phyloP scores from a whole-genome alignment of 176 grass and related monocot species.

The Lolium perenne region DNA sequence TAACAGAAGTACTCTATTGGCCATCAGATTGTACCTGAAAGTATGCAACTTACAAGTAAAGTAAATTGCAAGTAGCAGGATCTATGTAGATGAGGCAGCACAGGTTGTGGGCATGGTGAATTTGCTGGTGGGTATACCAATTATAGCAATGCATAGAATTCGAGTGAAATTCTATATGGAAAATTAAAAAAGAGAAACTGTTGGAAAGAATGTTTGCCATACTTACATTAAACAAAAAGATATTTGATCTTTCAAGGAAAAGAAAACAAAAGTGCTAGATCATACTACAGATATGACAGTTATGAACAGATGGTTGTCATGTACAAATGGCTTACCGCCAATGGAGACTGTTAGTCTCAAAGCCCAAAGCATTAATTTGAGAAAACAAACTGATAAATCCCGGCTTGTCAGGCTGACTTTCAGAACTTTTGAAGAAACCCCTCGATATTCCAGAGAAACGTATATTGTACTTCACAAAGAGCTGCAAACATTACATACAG shows the following conservation, averaged over 20 bases:
- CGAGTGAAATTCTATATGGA: neutral
- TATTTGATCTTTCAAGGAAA: conserved; percentile 23
- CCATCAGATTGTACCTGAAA: conserved; percentile 99
- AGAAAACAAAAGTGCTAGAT: conserved; percentile 11
- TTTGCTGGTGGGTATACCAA: neutral
- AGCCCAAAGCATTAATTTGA: conserved; percentile 85
- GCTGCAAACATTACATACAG: conserved; percentile 55
- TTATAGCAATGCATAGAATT: neutral
- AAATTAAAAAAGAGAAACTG: neutral
- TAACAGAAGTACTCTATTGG: conserved; percentile 91
- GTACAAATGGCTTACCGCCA: conserved; percentile 73
- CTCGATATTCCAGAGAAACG: conserved; percentile 93
- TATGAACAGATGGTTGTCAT: conserved; percentile 26
- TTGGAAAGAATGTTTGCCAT: neutral
- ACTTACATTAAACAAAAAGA: conserved; percentile 19
- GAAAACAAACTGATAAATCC: conserved; percentile 75
- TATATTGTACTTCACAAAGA: conserved; percentile 97
- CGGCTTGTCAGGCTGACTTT: conserved; percentile 49
- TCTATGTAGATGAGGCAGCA: neutral
- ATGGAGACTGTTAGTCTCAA: conserved; percentile 78
- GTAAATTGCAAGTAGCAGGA: conserved; percentile 9
- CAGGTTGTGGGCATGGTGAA: neutral
- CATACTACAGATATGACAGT: neutral
- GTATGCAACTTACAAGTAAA: neutral
- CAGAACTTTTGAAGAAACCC: conserved; percentile 78